Percentiles rank a stretch among this genome's conserved stretches.
These are phyloP conservation scores for Oryza glaberrima DNA, from an alignment of 176 grass and related monocot species.

Conservation along the genomic window DNA sequence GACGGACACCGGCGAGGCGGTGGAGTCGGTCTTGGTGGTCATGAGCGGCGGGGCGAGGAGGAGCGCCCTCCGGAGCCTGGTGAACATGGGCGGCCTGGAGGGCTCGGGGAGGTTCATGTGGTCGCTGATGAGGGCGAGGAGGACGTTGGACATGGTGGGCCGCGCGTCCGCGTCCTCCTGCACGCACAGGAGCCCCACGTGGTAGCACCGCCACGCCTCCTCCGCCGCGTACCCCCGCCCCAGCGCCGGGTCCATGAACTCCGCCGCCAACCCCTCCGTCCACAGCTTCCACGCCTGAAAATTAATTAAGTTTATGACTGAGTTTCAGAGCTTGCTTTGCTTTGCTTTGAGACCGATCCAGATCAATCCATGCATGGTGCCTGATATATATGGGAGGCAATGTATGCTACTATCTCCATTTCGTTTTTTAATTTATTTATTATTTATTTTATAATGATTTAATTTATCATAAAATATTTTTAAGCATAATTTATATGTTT, in stretches of 20 bases:
- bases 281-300: conserved; percentile 79
- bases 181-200: conserved; percentile 76
- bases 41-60: conserved; percentile 19
- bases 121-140: conserved; percentile 81
- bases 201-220: conserved; percentile 71
- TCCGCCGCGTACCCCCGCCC: conserved; percentile 25
- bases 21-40: conserved; percentile 40
- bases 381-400: too few species aligned
- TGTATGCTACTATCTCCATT: too few species aligned
- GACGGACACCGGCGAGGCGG: conserved; percentile 36
- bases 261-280: conserved; percentile 30
- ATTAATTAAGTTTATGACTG: not conserved
- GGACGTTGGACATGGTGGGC: conserved; percentile 73
- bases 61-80: conserved; percentile 21
- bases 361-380: too few species aligned
- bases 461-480: too few species aligned
- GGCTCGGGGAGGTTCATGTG: conserved; percentile 56
- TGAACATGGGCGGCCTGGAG: conserved; percentile 43
- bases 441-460: too few species aligned
- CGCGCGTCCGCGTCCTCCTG: conserved; percentile 73
- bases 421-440: too few species aligned
- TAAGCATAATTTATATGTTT: too few species aligned
- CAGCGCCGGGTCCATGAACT: conserved; percentile 70
- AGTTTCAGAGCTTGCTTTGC: not conserved
- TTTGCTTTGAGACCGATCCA: not conserved